Evolutionary conservation across 352 stramenopile genomes (phyloP).

Genomic region (Pythium coloratum): DNA sequence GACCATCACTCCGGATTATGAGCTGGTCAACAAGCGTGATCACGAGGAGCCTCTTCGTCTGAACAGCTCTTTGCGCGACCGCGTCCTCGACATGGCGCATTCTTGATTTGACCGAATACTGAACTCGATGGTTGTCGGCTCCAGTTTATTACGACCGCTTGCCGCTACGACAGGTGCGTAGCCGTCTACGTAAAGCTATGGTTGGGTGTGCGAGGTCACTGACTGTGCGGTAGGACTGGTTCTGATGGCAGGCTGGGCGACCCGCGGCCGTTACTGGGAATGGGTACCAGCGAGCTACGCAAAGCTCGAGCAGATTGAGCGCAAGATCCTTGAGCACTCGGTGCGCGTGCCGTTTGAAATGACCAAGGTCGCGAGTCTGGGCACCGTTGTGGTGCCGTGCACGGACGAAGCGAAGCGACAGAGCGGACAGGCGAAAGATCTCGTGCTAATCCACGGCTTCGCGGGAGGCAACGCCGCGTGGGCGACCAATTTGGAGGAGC

Average conservation of each 20-base stretch:
- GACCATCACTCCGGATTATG: not conserved
- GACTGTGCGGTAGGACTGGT: conserved; percentile 29
- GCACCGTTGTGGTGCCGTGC: conserved; percentile 80
- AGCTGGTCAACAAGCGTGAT: not conserved
- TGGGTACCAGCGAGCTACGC: conserved; percentile 76
- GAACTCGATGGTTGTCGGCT: not conserved
- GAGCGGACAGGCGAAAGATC: conserved; percentile 45
- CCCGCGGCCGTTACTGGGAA: conserved; percentile 58
- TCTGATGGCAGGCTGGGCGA: conserved; percentile 58
- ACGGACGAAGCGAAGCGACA: conserved; percentile 50
- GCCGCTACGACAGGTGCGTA: conserved; percentile 23
- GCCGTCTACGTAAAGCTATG: not conserved
- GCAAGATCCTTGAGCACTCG: conserved; percentile 50
- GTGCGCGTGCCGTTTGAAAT: conserved; percentile 64
- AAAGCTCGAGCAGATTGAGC: conserved; percentile 62
- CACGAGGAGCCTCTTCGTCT: not conserved
- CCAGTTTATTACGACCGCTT: conserved; percentile 20
- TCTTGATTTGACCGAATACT: not conserved
- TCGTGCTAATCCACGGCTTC: conserved; percentile 85
- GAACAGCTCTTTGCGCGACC: not conserved
- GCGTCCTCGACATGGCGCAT: not conserved
- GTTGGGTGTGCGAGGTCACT: not conserved
- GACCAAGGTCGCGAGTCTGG: conserved; percentile 76
- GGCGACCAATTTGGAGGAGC: conserved; percentile 74
- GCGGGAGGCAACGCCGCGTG: conserved; percentile 77